Percentiles rank a stretch among this genome's conserved stretches.
Evolutionary conservation across 179 eudicot species (phyloP).

Genomic region (Drosera spatulata): DNA sequence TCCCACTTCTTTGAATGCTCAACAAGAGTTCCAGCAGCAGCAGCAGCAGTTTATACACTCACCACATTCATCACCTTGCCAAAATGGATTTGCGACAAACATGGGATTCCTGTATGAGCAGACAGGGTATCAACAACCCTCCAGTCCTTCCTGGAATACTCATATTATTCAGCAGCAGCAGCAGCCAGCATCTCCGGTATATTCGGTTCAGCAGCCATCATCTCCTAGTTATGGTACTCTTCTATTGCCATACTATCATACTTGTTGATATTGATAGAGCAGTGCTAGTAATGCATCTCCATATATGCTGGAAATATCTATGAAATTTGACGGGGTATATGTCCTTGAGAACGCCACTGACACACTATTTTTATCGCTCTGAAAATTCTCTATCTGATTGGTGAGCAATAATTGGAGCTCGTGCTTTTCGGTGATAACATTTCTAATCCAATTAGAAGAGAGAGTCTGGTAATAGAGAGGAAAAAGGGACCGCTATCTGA

Average conservation of each 20-base stretch:
- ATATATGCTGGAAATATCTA: too few relatives aligned
- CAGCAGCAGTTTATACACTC: conserved; percentile 49
- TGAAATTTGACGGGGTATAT: not conserved
- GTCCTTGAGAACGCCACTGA: conserved; percentile 1
- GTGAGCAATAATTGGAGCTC: too few relatives aligned
- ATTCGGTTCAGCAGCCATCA: conserved; percentile 36
- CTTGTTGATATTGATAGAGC: not conserved
- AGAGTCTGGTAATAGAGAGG: too few relatives aligned
- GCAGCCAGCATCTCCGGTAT: conserved; percentile 14
- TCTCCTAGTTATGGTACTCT: conserved; percentile 59
- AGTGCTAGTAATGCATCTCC: not conserved
- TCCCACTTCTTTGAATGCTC: conserved; percentile 19
- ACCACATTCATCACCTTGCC: conserved; percentile 30
- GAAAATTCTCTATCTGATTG: conserved; percentile 9
- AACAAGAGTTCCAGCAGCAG: conserved; percentile 42
- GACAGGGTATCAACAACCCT: conserved; percentile 32
- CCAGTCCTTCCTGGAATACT: conserved; percentile 57
- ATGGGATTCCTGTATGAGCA: conserved; percentile 44
- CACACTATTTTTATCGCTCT: conserved; percentile 5
- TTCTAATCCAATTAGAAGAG: too few relatives aligned
- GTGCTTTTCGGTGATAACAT: too few relatives aligned
- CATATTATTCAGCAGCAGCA: conserved; percentile 31
- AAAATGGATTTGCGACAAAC: conserved; percentile 48
- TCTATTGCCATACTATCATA: conserved; percentile 7
- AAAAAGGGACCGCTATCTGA: too few relatives aligned